Evolutionary conservation across 352 stramenopile genomes (phyloP), one percentile per base, ranked within the genome.

Genomic region (Phytophthora hybrid): DNA sequence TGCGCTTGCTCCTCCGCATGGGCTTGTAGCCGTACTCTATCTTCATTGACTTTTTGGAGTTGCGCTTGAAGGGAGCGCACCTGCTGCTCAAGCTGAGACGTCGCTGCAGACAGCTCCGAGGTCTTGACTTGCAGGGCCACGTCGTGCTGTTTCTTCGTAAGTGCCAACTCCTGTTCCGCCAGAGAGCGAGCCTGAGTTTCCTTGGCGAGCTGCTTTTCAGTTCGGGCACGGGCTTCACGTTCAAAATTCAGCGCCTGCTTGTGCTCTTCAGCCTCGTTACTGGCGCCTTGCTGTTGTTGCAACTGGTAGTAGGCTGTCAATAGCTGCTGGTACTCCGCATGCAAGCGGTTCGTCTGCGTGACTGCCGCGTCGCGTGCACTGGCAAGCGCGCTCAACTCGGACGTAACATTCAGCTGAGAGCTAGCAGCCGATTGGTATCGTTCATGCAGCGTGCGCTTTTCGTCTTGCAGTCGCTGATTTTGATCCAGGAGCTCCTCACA

Each of bases 271-370:
- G 62, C 73, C 31, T 88, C 85, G n/a, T 73, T 87, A 71, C 70
- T 79, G 1, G 80, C 71, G 7, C 81, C 69, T 67, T 93, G 84
- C 66, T 92, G 79, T 60, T 92, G 91, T 37, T 81, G 75, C 1
- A 79, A 63, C 74, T 93, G 85, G 71, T 93, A 93, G 47, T 87
- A 93, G 13, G 88, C 88, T 1, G 76, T 84, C 23, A 91, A 71
- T 5, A 95, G 71, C 59, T 93, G 82, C 69, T 95, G 88, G 46
- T 93, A 93, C 58, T 95, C 88, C 1, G 73, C 76, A 54, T 95
- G 86, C 39, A 95, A 76, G 29, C 85, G 83, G 62, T 87, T 95
- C 13, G 83, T 87, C 54, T 95, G 86, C 44, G 84, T 92, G 52
- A 93, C 81, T 11, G 88, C 88, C 39, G 84, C 81, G 46, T 94